Evolutionary conservation across 495 filamentous ascomycete genomes (phyloP), one percentile per base, ranked within the genome.

Genomic region (Hamigera avellanea): DNA sequence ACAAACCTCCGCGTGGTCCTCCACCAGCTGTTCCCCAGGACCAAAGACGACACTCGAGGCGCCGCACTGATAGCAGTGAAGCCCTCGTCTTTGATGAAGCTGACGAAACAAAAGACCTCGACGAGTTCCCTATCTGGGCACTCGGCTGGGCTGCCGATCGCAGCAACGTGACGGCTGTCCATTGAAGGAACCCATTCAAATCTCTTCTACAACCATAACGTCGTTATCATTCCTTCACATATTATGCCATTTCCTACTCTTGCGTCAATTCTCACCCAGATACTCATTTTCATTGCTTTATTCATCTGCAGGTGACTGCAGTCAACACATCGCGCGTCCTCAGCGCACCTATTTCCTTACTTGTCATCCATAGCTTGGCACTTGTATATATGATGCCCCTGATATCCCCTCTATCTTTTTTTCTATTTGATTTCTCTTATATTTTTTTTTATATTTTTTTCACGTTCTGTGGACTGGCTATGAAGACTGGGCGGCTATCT

Each of bases 31-130:
- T 62, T 17, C 62, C 64, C 1, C 41, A 54, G n/a, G 52, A 51
- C 14, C 53, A 54, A 31, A 51, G 56, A 35, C 59, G 49, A 33
- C 62, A 66, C 37, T 56, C 61, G 14, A 50, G 62, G 18, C 56
- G 64, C 35, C 57, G 62, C 26, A 66, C 61, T 0, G 64, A 68
- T 44, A 68, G 64, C 45, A 68, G 62, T 35, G 57, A 56, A 35
- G 61, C 61, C 12, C 64, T 68, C 23, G 52, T 59, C 30, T 34
- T 66, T 6, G 48, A 48, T 8, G 45, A 52, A 2, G 36, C 42
- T 2, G 44, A 48, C 8, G 54, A 56, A 2, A 32, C 42, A 2
- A 49, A 48, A 25, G 40, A 39, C 27, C 54, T 46, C 16, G 43
- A 49, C 8, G 58, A 56, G 8, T 50, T 62, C 37, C 62, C 62